Evolutionary conservation across 2,329 filamentous ascomycete genomes (phyloP).

Genomic region (Aspergillus brasiliensis): DNA sequence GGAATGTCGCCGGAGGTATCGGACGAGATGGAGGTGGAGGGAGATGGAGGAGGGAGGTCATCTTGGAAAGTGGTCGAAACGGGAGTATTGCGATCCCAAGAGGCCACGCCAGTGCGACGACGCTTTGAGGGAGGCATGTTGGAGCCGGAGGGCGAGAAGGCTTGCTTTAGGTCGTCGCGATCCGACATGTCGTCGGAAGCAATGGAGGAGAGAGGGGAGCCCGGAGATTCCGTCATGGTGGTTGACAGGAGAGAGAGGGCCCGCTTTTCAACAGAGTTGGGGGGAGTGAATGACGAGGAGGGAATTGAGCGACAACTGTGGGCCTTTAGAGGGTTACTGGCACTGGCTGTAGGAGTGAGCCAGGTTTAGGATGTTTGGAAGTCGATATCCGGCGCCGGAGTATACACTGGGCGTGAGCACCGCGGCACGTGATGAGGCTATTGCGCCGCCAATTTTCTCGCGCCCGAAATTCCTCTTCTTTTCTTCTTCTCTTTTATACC

Average conservation of each 20-base stretch:
- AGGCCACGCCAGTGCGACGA: slow-evolving; percentile 47
- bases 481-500: slow-evolving; percentile 2
- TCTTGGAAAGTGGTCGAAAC: slow-evolving; percentile 46
- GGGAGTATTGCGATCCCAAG: slow-evolving; percentile 55
- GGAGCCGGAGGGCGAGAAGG: slow-evolving; percentile 48
- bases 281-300: slow-evolving; percentile 7
- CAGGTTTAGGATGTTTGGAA: background rate
- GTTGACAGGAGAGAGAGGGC: slow-evolving; percentile 14
- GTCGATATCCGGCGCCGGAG: slow-evolving; percentile 19
- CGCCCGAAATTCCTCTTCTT: background rate
- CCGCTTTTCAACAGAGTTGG: background rate
- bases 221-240: slow-evolving; percentile 58
- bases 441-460: slow-evolving; percentile 8
- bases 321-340: background rate
- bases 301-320: background rate
- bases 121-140: slow-evolving; percentile 53
- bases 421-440: slow-evolving; percentile 29
- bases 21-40: slow-evolving; percentile 74
- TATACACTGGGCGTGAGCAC: slow-evolving; percentile 17
- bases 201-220: slow-evolving; percentile 66
- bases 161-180: slow-evolving; percentile 57
- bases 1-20: slow-evolving; percentile 87
- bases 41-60: slow-evolving; percentile 48
- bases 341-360: background rate
- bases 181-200: slow-evolving; percentile 62